Evolutionary conservation across 1,284 basidiomycete genomes (phyloP).

Genomic region (Cryptococcus sp.): DNA sequence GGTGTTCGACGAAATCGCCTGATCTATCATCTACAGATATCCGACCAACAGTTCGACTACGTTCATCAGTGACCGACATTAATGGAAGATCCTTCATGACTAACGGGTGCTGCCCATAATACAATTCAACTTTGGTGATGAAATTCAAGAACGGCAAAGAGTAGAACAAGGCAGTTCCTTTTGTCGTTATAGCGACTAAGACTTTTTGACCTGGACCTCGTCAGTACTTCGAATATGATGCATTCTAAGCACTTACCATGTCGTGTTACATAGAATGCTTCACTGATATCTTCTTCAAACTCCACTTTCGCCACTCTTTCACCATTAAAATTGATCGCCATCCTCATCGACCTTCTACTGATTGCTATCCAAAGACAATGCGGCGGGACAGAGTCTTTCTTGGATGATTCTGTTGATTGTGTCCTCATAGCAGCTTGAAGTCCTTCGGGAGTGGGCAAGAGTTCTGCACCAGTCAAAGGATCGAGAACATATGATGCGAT

Average conservation of each 20-base stretch:
- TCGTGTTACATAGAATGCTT: constrained; percentile 57
- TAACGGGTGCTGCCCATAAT: constrained; percentile 28
- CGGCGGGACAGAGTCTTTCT: constrained; percentile 28
- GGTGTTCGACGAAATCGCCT: constrained; percentile 47
- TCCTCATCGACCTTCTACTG: constrained; percentile 36
- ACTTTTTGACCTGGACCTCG: constrained; percentile 47
- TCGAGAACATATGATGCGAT: constrained; percentile 62
- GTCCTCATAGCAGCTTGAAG: constrained; percentile 40
- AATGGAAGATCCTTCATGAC: background rate
- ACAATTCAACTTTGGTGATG: constrained; percentile 39
- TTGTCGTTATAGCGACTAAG: constrained; percentile 61
- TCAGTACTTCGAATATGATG: background rate
- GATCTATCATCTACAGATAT: constrained; percentile 45
- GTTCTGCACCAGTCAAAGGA: constrained; percentile 54
- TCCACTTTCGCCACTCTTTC: constrained; percentile 50
- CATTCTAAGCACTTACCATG: constrained; percentile 51
- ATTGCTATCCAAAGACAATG: constrained; percentile 52
- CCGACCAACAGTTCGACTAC: constrained; percentile 30
- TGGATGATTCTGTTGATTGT: constrained; percentile 18
- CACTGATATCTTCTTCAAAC: constrained; percentile 58
- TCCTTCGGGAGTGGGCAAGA: constrained; percentile 51
- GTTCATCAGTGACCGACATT: background rate
- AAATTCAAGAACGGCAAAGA: constrained; percentile 58
- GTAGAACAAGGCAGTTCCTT: constrained; percentile 58
- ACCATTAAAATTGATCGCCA: constrained; percentile 47